Base-by-base conservation (phyloP, 768 basidiomycete species). In the Coprinopsis cinerea region DNA sequence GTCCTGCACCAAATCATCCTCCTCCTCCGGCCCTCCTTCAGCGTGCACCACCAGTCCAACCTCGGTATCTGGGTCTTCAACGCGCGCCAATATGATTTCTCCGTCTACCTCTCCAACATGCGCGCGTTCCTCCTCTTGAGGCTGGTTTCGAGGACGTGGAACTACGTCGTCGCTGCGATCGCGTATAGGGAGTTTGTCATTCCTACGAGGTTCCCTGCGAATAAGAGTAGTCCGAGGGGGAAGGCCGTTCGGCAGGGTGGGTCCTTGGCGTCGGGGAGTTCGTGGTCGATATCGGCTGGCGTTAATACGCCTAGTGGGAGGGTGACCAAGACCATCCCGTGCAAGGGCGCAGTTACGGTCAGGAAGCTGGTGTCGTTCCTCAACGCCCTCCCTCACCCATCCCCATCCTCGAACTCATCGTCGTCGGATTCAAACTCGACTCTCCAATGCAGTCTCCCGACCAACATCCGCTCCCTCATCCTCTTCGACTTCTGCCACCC, bases 401-500 rank as follows among this genome's bases (percentile, higher is more conserved):
- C 5, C 46, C 34, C 10, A 36, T 22, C 7, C 30, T 47, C 32
- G 26, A 24, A n/a, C n/a, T 34, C 17, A 24, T 32, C 4, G 22
- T 28, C 15, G 14, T 11, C 23, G 23, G 48, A 41, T 11, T 22
- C 25, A 3, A 37, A 18, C 13, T 23, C 22, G 17, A 20, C 47
- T 3, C 37, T 48, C 7, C 22, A 15, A n/a, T 18, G 25, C 2
- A 48, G 36, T 15, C n/a, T n/a, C n/a, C n/a, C n/a, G n/a, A n/a
- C n/a, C n/a, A 9, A 34, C 25, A 43, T 43, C 24, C 40, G 40
- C 22, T 42, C 48, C 5, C 41, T 49, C 20, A 22, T 49, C 7
- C 48, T 49, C 24, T 49, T 28, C 48, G 48, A 49, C 41, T 49
- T 49, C 30, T 49, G 40, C 35, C 39, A 49, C 22, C 48, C 48